Evolutionary conservation across 2,329 filamentous ascomycete genomes (phyloP).

Genomic region (Elsinoe perseae): DNA sequence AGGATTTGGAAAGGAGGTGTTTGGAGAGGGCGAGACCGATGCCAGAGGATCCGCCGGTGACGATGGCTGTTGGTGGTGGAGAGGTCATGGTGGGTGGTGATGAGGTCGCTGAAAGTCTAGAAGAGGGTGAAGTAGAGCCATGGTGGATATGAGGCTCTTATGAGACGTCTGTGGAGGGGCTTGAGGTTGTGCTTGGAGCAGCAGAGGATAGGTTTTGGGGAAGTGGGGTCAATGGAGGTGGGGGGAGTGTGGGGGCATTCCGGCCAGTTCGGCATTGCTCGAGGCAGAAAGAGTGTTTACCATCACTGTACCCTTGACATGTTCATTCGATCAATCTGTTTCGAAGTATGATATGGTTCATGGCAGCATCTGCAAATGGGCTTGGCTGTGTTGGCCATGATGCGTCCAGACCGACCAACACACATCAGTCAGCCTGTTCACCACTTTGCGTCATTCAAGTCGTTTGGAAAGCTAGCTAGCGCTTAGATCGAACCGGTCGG

Average conservation of each 20-base stretch:
- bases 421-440: neutral
- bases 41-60: slow-evolving; percentile 40
- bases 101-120: neutral
- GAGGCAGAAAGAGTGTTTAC: no score
- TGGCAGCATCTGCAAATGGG: no score
- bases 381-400: neutral
- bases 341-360: no score
- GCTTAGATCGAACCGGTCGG: neutral
- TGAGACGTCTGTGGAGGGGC: neutral
- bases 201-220: neutral
- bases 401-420: neutral
- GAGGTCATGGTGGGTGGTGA: slow-evolving; percentile 27
- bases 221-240: slow-evolving; percentile 1
- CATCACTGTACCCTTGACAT: no score
- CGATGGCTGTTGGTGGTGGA: slow-evolving; percentile 33
- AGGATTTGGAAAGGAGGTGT: slow-evolving; percentile 34
- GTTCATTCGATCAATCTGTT: no score
- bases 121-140: neutral
- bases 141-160: neutral
- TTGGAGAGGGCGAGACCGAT: slow-evolving; percentile 39
- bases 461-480: no score
- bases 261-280: neutral
- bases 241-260: neutral
- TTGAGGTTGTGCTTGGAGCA: neutral
- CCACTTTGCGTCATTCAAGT: no score